Conservation (phyloP, 2,329 filamentous ascomycete species). For the Colletotrichum caudatum region DNA sequence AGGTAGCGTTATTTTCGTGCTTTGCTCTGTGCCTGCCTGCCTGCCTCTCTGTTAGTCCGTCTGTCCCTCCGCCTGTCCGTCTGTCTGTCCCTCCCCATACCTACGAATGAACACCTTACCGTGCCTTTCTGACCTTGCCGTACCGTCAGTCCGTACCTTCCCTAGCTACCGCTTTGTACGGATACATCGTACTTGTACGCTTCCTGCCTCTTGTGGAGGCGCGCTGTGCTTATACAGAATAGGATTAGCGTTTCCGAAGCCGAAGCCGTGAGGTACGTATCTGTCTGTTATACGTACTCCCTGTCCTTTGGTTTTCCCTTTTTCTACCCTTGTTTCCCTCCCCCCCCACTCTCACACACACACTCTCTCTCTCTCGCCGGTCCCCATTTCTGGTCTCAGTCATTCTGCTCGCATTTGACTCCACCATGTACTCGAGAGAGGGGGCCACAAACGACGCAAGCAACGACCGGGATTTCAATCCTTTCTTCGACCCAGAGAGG, state of each 20-base stretch:
- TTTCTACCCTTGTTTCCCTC: not conserved
- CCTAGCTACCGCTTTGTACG: no score
- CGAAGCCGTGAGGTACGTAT: constrained; percentile 4
- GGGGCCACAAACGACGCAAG: constrained; percentile 34
- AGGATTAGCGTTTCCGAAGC: not conserved
- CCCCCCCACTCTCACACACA: no score
- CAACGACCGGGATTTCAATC: constrained; percentile 40
- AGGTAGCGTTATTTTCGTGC: not conserved
- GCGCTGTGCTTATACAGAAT: not conserved
- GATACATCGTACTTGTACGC: not conserved
- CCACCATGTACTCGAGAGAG: constrained; percentile 42
- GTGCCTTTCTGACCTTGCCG: constrained; percentile 7
- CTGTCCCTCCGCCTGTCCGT: not conserved
- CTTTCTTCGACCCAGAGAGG: constrained; percentile 32
- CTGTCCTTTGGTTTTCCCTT: constrained; percentile 12
- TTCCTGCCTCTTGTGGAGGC: not conserved
- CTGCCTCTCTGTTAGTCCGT: no score
- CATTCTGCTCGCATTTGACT: constrained; percentile 32
- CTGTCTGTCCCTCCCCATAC: not conserved
- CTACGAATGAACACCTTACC: not conserved
- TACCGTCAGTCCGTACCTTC: not conserved
- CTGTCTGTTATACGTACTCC: not conserved
- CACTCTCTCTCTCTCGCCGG: not conserved
- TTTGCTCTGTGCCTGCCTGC: not conserved
- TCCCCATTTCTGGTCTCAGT: constrained; percentile 3